Evolutionary conservation across 1,284 basidiomycete genomes (phyloP).

Genomic region (Wolfiporia cocos): DNA sequence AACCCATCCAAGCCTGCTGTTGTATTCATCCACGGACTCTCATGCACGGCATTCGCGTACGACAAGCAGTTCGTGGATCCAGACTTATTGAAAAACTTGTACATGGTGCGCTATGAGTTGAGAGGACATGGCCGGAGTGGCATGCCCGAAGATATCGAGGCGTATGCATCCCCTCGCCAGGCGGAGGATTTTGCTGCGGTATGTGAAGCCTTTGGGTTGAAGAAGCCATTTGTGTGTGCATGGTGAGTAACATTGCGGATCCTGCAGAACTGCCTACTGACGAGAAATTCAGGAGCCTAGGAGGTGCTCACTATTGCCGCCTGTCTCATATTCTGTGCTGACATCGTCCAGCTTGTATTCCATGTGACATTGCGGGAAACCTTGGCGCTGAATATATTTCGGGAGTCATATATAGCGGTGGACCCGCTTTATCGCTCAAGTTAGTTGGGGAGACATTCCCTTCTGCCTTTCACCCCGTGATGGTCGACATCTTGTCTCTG

Average conservation of each 20-base stretch:
- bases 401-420: slow-evolving; percentile 31
- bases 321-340: no score
- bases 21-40: slow-evolving; percentile 37
- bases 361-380: slow-evolving; percentile 31
- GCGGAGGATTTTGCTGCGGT: slow-evolving; percentile 32
- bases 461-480: slow-evolving; percentile 25
- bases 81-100: slow-evolving; percentile 23
- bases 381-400: slow-evolving; percentile 28
- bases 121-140: slow-evolving; percentile 27
- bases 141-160: slow-evolving; percentile 18
- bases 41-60: slow-evolving; percentile 30
- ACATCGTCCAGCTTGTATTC: slow-evolving; percentile 13
- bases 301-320: not conserved
- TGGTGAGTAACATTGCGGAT: slow-evolving; percentile 28
- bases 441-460: slow-evolving; percentile 18
- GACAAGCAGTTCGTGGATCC: slow-evolving; percentile 32
- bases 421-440: slow-evolving; percentile 17
- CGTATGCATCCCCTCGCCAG: slow-evolving; percentile 23
- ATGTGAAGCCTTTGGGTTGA: slow-evolving; percentile 25
- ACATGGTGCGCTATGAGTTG: slow-evolving; percentile 31
- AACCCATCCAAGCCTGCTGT: slow-evolving; percentile 31
- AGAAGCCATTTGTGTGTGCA: slow-evolving; percentile 29
- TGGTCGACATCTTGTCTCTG: slow-evolving; percentile 21
- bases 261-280: slow-evolving; percentile 34
- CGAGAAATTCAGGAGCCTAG: slow-evolving; percentile 1